Percentiles rank a stretch among this genome's conserved stretches.
These are phyloP conservation scores for Coemansia sp. DNA, from an alignment of 192 early-diverging fungal genomes.

Conservation along the genomic window DNA sequence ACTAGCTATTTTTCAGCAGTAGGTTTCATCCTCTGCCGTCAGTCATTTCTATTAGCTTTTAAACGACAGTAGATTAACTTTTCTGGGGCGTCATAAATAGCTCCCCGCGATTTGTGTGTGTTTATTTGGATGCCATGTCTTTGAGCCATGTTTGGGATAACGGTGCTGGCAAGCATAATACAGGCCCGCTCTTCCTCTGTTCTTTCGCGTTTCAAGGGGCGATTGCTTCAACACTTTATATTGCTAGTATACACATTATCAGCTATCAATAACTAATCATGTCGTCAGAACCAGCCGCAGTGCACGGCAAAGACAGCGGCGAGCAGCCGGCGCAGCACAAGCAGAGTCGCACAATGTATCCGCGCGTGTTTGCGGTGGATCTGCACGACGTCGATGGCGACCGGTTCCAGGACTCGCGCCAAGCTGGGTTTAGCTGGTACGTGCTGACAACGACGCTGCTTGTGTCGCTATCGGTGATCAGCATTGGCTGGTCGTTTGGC, in stretches of 20 bases:
- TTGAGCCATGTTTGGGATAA: not conserved
- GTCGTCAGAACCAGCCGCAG: not conserved
- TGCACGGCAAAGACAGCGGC: not conserved
- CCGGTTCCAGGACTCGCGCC: conserved; percentile 47
- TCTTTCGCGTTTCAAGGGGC: too few relatives aligned
- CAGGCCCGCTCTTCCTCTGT: too few relatives aligned
- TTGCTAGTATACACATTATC: too few relatives aligned
- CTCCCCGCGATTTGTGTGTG: too few relatives aligned
- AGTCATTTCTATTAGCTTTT: not conserved
- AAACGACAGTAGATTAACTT: not conserved
- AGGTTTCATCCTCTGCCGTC: not conserved
- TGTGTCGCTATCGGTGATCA: conserved; percentile 42
- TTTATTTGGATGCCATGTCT: conserved; percentile 12
- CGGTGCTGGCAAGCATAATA: not conserved
- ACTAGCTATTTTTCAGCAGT: conserved; percentile 3
- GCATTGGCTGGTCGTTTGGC: conserved; percentile 41
- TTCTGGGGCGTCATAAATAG: not conserved
- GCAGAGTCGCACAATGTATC: conserved; percentile 2
- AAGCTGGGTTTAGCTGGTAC: conserved; percentile 49
- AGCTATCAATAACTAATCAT: not conserved
- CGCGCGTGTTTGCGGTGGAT: conserved; percentile 45
- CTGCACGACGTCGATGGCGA: conserved; percentile 44
- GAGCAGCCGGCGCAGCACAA: conserved; percentile 1
- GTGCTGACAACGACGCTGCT: conserved; percentile 33
- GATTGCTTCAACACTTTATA: too few relatives aligned